A percentile compares a stretch with the other conserved stretches of the same genome.
These are phyloP conservation scores for Ambrosia trifida DNA, from an alignment of 129 eudicot genomes.

Conservation along the genomic window DNA sequence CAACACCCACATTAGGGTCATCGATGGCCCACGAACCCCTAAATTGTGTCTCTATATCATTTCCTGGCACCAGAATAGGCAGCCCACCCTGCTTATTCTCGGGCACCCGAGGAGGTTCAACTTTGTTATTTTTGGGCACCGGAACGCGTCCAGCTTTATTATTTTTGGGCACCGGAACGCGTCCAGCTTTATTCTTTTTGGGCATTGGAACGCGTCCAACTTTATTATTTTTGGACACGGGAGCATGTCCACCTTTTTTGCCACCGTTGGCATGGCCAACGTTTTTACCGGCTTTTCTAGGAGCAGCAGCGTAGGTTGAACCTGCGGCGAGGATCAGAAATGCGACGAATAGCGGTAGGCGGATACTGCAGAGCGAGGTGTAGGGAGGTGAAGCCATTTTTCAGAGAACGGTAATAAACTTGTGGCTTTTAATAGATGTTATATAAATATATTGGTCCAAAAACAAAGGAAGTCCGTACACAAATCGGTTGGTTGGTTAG, in stretches of 20 bases:
- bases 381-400: constrained; percentile 30
- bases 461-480: constrained; percentile 38
- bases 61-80: constrained; percentile 1
- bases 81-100: background rate
- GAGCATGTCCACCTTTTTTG: constrained; percentile 1
- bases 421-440: constrained; percentile 28
- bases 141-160: background rate
- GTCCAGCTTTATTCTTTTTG: background rate
- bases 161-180: background rate
- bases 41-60: constrained; percentile 29
- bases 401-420: constrained; percentile 19
- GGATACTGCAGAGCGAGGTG: constrained; percentile 29
- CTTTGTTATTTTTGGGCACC: background rate
- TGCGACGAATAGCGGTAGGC: constrained; percentile 25
- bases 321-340: constrained; percentile 3
- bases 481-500: constrained; percentile 30
- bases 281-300: constrained; percentile 16
- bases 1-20: constrained; percentile 55
- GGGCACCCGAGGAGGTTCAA: background rate
- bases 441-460: constrained; percentile 15
- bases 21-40: constrained; percentile 52
- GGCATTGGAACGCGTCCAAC: background rate
- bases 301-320: background rate
- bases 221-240: background rate
- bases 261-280: background rate